These are phyloP conservation scores for Fusarium pseudonygamai DNA, from an alignment of 2,329 filamentous ascomycete genomes.

Conservation along the genomic window DNA sequence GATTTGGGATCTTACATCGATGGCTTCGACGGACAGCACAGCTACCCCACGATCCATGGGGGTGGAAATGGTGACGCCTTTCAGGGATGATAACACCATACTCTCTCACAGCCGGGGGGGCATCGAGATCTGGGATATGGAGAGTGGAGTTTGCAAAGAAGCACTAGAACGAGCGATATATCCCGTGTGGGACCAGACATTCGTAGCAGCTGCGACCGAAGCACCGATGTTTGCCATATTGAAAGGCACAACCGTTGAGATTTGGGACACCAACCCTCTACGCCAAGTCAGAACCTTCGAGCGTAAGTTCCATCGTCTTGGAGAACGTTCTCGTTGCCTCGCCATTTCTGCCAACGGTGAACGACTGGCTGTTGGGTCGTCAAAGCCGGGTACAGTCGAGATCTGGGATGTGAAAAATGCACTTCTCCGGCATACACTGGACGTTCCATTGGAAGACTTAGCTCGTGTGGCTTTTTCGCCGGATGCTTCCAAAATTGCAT, in stretches of 20 bases:
- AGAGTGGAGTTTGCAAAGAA: background rate
- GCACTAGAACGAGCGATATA: too few relatives aligned
- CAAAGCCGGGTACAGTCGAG: background rate
- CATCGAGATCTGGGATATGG: background rate
- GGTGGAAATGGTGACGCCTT: rapidly evolving
- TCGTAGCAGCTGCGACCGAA: background rate
- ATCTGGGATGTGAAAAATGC: background rate
- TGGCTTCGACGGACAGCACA: background rate
- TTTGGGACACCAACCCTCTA: background rate
- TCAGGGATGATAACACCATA: background rate
- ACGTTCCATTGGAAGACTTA: rapidly evolving
- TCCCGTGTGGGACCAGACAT: too few relatives aligned
- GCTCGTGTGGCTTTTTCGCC: background rate
- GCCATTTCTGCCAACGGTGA: background rate
- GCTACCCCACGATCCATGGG: background rate
- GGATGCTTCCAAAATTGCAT: background rate
- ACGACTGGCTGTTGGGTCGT: background rate
- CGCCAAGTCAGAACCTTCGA: background rate
- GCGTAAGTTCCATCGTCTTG: background rate
- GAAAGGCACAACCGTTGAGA: background rate
- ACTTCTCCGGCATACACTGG: rapidly evolving
- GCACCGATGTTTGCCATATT: background rate
- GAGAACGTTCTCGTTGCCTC: background rate
- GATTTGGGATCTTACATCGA: background rate
- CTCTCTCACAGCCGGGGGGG: rapidly evolving